Conservation (phyloP, 257 asterid genomes). For the Petunia axillaris region DNA sequence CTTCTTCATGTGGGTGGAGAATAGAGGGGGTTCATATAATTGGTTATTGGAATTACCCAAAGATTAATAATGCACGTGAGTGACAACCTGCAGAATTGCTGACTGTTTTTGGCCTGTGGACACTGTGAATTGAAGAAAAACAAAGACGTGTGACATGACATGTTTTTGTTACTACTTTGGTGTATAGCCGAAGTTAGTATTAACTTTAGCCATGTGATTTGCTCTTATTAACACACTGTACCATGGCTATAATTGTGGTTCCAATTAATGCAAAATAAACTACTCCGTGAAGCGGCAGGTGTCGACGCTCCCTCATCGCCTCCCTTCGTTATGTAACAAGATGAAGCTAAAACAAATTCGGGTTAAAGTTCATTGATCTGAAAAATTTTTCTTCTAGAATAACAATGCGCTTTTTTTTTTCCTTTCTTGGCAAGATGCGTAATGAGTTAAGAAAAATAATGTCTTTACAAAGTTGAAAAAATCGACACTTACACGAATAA, state of each 20-base stretch:
- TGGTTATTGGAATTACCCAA: conserved; percentile 10
- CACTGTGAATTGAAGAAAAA: not conserved
- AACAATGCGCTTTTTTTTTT: too few relatives aligned
- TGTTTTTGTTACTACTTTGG: not conserved
- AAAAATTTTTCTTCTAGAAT: too few relatives aligned
- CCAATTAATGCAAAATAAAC: not conserved
- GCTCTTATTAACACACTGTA: not conserved
- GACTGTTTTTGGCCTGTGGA: not conserved
- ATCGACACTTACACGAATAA: too few relatives aligned
- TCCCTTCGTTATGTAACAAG: too few relatives aligned
- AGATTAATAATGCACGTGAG: conserved; percentile 16
- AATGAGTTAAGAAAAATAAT: too few relatives aligned
- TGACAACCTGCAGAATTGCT: not conserved
- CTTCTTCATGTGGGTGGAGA: too few relatives aligned
- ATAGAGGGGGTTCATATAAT: too few relatives aligned
- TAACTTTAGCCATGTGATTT: not conserved
- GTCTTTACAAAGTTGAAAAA: too few relatives aligned
- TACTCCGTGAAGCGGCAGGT: conserved; percentile 18
- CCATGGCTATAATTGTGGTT: not conserved
- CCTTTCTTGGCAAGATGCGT: too few relatives aligned
- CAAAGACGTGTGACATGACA: not conserved
- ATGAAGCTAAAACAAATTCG: not conserved
- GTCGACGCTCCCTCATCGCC: not conserved
- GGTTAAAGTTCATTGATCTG: too few relatives aligned
- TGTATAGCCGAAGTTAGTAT: not conserved